Evolutionary conservation across 1,284 basidiomycete species (phyloP), one percentile per base, ranked within the genome.

Genomic region (Ustanciosporium gigantosporum): DNA sequence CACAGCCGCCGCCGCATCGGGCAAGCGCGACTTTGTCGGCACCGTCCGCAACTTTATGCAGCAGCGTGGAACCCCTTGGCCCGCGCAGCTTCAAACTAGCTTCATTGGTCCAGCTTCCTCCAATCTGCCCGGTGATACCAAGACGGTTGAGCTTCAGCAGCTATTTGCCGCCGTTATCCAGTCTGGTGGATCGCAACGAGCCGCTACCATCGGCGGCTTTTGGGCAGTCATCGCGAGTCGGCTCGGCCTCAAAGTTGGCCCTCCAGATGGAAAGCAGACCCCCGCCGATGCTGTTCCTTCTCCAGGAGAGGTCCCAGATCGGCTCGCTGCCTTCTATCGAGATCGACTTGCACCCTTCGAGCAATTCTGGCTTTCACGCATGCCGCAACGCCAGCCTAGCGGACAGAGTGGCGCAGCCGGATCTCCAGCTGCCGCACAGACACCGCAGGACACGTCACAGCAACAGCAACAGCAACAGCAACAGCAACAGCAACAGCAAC

Each of bases 171-270:
- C 66, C 13, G 69, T 75, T 20, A 52, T 72, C 22, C 49, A 60
- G 9, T 46, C 53, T 2, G 70, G 70, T 21, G 71, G 71, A 17
- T 72, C 73, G 8, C 65, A 66, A 22, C 59, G 62, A 17, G 47
- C 66, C 2, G 52, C 47, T 19, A 37, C 53, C 21, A 58, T 66
- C 19, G 60, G 59, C n/a, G 61, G 57, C 43, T 72, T 70, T 35
- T 75, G 73, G 73, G 65, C 69, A 2, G 61, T 70, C 19, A 48
- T 72, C 11, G 73, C 73, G 0, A 58, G 65, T 25, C 60, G 67
- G 11, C 45, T 75, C 16, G 69, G 68, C 20, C 57, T 75, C 17
- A 70, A 68, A 11, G 66, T 73, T 0, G 67, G 57, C 0, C 56
- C 64, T 19, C 53, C 59, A 13, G 50, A 56, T 22, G 53, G 51